Conservation (phyloP, 805 yeast species). For the Pichia membranifaciens region DNA sequence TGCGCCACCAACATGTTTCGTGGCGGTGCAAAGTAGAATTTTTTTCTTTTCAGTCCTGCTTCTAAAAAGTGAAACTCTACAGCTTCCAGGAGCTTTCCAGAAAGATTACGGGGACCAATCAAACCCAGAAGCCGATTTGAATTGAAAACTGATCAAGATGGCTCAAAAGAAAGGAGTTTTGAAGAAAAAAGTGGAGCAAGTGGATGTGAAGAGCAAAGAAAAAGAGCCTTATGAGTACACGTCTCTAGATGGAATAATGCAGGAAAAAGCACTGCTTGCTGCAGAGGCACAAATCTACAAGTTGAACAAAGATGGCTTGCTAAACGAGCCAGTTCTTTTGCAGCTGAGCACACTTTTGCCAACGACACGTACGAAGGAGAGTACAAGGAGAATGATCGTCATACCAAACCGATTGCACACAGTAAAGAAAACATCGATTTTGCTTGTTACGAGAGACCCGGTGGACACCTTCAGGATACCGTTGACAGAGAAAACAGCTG, state of each 20-base stretch:
- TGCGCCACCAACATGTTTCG: too few relatives aligned
- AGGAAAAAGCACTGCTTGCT: slow-evolving; percentile 21
- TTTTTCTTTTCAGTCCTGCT: background rate
- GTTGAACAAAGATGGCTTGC: slow-evolving; percentile 18
- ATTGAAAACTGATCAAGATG: too few relatives aligned
- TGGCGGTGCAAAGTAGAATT: too few relatives aligned
- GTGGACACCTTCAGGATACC: slow-evolving; percentile 48
- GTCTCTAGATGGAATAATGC: slow-evolving; percentile 14
- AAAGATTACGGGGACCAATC: too few relatives aligned
- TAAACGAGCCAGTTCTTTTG: slow-evolving; percentile 32
- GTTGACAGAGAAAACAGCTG: slow-evolving; percentile 42
- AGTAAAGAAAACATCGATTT: slow-evolving; percentile 43
- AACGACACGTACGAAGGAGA: slow-evolving; percentile 37
- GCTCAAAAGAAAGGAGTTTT: slow-evolving; percentile 3
- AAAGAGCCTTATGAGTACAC: slow-evolving; percentile 8
- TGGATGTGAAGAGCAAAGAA: background rate
- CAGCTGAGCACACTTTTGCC: slow-evolving; percentile 45
- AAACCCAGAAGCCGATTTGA: too few relatives aligned
- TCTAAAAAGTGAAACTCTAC: too few relatives aligned
- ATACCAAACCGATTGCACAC: slow-evolving; percentile 46
- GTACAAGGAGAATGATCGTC: slow-evolving; percentile 55
- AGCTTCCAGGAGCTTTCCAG: too few relatives aligned
- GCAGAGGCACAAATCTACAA: slow-evolving; percentile 30
- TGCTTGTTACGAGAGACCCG: slow-evolving; percentile 73
- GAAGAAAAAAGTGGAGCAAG: slow-evolving; percentile 1